phyloP scores from a whole-genome alignment of 805 yeast species.

The Yamadazyma sp. region DNA sequence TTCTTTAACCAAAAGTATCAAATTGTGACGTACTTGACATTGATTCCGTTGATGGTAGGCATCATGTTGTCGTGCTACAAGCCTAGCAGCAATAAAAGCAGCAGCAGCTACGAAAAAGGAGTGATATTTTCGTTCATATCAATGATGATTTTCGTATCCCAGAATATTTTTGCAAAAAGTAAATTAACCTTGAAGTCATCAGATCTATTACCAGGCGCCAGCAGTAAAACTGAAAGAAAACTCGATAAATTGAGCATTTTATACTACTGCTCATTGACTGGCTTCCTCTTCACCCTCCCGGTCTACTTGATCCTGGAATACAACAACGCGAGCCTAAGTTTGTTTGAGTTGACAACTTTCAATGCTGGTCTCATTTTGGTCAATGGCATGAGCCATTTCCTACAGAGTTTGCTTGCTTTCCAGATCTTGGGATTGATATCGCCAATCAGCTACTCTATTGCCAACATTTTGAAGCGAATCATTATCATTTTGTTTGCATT shows the following conservation, averaged over 20 bases:
- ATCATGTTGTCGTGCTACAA: constrained; percentile 75
- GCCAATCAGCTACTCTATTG: constrained; percentile 79
- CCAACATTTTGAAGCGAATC: constrained; percentile 73
- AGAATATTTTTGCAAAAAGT: constrained; percentile 77
- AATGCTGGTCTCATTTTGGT: constrained; percentile 44
- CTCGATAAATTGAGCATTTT: constrained; percentile 71
- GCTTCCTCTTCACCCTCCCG: constrained; percentile 66
- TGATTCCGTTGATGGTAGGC: constrained; percentile 77
- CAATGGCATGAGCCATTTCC: constrained; percentile 71
- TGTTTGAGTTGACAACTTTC: constrained; percentile 30
- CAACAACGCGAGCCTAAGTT: constrained; percentile 24
- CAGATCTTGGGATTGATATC: constrained; percentile 69
- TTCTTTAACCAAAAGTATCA: constrained; percentile 60
- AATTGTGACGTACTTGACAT: constrained; percentile 68
- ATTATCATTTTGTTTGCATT: constrained; percentile 67
- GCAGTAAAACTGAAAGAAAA: constrained; percentile 33
- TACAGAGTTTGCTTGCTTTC: constrained; percentile 73
- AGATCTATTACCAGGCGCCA: constrained; percentile 19
- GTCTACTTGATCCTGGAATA: constrained; percentile 60
- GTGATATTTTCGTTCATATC: constrained; percentile 52
- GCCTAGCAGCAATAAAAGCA: constrained; percentile 28
- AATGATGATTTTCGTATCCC: constrained; percentile 71
- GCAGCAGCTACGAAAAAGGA: constrained; percentile 32
- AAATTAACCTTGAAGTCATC: constrained; percentile 53
- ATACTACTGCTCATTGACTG: constrained; percentile 68